Evolutionary conservation across 805 yeast genomes (phyloP).

Genomic region (Candida ipomoeae): DNA sequence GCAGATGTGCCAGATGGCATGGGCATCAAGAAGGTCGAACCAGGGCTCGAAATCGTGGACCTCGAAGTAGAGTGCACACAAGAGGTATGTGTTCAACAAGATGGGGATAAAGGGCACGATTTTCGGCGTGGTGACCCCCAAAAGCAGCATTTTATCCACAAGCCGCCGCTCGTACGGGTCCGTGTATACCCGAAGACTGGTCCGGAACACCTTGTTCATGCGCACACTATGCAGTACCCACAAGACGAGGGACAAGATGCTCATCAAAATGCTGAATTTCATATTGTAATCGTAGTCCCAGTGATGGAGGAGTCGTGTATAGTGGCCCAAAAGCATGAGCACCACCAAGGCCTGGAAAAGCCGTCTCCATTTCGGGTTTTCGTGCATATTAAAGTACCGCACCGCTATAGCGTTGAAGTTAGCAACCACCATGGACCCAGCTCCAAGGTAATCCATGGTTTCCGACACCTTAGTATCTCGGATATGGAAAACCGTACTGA

Average conservation of each 20-base stretch:
- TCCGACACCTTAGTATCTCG: slow-evolving; percentile 37
- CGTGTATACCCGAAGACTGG: slow-evolving; percentile 22
- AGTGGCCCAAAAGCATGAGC: slow-evolving; percentile 24
- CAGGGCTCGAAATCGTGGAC: slow-evolving; percentile 34
- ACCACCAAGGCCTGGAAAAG: slow-evolving; percentile 20
- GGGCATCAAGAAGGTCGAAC: slow-evolving; percentile 72
- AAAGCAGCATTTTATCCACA: slow-evolving; percentile 27
- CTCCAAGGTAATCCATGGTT: slow-evolving; percentile 40
- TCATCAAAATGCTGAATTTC: slow-evolving; percentile 28
- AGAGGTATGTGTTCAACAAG: slow-evolving; percentile 29
- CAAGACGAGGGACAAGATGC: slow-evolving; percentile 25
- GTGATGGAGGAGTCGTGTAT: slow-evolving; percentile 21
- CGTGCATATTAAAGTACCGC: slow-evolving; percentile 26
- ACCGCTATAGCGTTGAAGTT: slow-evolving; percentile 34
- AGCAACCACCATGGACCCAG: slow-evolving; percentile 33
- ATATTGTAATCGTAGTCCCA: slow-evolving; percentile 42
- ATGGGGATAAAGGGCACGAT: slow-evolving; percentile 35
- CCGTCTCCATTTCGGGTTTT: slow-evolving; percentile 8
- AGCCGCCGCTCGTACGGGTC: slow-evolving; percentile 39
- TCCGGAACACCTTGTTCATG: slow-evolving; percentile 16
- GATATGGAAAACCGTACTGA: slow-evolving; percentile 36
- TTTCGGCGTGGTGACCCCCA: slow-evolving; percentile 24
- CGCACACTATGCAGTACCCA: slow-evolving; percentile 34
- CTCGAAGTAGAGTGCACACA: slow-evolving; percentile 32
- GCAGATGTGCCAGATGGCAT: slow-evolving; percentile 87